These are phyloP conservation scores for Trichoderma afroharzianum DNA, from an alignment of 2,329 filamentous ascomycete species.

Conservation along the genomic window DNA sequence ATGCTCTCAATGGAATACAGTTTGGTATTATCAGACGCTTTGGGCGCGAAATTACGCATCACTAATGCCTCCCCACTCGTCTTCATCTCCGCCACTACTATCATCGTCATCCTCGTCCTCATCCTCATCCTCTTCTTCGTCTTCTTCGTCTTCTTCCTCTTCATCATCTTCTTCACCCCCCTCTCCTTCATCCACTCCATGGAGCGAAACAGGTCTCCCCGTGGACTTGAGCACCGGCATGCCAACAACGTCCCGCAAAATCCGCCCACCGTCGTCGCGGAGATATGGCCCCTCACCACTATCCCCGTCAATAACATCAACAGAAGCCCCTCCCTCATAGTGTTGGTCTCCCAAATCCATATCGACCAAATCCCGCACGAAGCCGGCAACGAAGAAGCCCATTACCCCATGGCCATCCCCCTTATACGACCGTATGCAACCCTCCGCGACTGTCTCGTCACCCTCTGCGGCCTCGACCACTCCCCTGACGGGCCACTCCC, in stretches of 20 bases:
- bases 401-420: constrained; percentile 80
- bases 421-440: constrained; percentile 77
- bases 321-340: background rate
- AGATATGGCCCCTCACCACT: constrained; percentile 47
- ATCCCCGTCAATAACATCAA: constrained; percentile 3
- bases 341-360: background rate
- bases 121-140: background rate
- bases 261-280: constrained; percentile 52
- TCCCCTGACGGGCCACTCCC: constrained; percentile 68
- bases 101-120: constrained; percentile 4
- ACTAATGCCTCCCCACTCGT: constrained; percentile 18
- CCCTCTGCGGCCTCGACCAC: constrained; percentile 46
- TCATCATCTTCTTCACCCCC: constrained; percentile 26
- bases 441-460: constrained; percentile 58
- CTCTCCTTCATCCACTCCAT: constrained; percentile 22
- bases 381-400: constrained; percentile 93
- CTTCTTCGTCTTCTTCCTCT: constrained; percentile 22
- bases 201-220: constrained; percentile 29
- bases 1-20: background rate
- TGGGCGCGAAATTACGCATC: background rate
- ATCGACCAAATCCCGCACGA: constrained; percentile 46
- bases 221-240: constrained; percentile 38
- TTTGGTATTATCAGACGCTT: background rate
- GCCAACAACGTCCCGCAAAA: constrained; percentile 42
- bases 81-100: constrained; percentile 3